phyloP scores from a whole-genome alignment of 305 asterid genomes.

The Lippia alba region DNA sequence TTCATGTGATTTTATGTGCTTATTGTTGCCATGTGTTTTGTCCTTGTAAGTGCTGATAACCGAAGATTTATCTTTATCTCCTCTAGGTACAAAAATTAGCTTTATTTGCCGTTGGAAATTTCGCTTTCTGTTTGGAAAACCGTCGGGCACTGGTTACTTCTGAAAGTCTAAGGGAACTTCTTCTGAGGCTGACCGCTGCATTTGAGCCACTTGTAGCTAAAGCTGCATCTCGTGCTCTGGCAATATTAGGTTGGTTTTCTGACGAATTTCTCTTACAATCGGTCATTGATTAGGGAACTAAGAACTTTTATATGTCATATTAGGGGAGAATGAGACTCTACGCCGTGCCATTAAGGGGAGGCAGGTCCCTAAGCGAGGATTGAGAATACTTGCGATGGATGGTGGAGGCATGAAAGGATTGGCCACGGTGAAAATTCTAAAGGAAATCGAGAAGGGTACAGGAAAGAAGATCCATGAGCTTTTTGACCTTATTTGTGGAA shows the following conservation, averaged over 20 bases:
- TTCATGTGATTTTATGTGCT: slow-evolving; percentile 33
- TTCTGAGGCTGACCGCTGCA: slow-evolving; percentile 82
- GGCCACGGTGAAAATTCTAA: slow-evolving; percentile 90
- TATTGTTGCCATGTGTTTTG: slow-evolving; percentile 21
- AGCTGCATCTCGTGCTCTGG: slow-evolving; percentile 98
- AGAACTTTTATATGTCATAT: slow-evolving; percentile 31
- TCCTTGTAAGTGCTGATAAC: slow-evolving; percentile 31
- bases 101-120: slow-evolving; percentile 87
- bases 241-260: slow-evolving; percentile 77
- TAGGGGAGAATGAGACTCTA: slow-evolving; percentile 96
- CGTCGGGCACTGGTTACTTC: slow-evolving; percentile 87
- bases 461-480: slow-evolving; percentile 98
- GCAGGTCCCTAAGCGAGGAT: slow-evolving; percentile 87
- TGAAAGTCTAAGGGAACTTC: slow-evolving; percentile 95
- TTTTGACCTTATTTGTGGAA: slow-evolving; percentile 98
- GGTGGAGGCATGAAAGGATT: slow-evolving; percentile 99
- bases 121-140: slow-evolving; percentile 94
- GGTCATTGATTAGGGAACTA: slow-evolving; percentile 14
- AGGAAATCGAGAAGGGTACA: slow-evolving; percentile 90
- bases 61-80: slow-evolving; percentile 27
- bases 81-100: slow-evolving; percentile 92
- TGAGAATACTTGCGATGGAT: slow-evolving; percentile 96
- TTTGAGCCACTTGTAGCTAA: slow-evolving; percentile 77
- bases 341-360: slow-evolving; percentile 91
- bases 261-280: slow-evolving; percentile 6